Conservation (phyloP, 345 rosid genomes). For the Crucihimalaya himalaica region DNA sequence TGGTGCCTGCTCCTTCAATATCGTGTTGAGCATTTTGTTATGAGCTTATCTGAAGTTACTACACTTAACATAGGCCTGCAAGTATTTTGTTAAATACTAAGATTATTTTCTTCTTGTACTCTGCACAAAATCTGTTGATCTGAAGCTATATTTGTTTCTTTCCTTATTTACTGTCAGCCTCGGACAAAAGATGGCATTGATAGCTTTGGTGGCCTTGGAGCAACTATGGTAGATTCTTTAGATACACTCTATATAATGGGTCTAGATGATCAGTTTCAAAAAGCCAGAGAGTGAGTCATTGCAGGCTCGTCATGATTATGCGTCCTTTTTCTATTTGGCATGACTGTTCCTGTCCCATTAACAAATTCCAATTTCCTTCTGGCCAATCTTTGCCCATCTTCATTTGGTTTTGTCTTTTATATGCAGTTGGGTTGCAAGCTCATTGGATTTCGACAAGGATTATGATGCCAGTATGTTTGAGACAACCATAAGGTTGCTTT, state of each 20-base stretch:
- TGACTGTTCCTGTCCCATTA: background rate
- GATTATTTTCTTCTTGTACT: background rate
- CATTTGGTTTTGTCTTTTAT: slow-evolving; percentile 12
- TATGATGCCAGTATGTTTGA: slow-evolving; percentile 96
- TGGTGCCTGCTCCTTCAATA: background rate
- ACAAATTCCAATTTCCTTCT: background rate
- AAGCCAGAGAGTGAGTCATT: slow-evolving; percentile 86
- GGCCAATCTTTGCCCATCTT: slow-evolving; percentile 1
- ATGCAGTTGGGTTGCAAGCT: slow-evolving; percentile 90
- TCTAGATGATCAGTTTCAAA: slow-evolving; percentile 76
- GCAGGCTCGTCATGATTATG: slow-evolving; percentile 9
- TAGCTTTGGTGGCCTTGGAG: slow-evolving; percentile 99
- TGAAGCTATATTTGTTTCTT: slow-evolving; percentile 19
- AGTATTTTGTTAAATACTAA: background rate
- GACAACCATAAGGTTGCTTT: slow-evolving; percentile 98
- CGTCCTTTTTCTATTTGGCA: background rate
- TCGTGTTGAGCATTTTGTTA: slow-evolving; percentile 13
- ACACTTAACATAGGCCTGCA: background rate
- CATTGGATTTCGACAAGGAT: slow-evolving; percentile 90
- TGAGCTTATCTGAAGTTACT: slow-evolving; percentile 7
- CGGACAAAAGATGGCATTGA: slow-evolving; percentile 80
- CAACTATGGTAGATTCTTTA: slow-evolving; percentile 80
- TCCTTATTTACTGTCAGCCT: slow-evolving; percentile 51
- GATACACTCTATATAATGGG: slow-evolving; percentile 96
- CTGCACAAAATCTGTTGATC: slow-evolving; percentile 5